Evolutionary conservation across 1,284 basidiomycete genomes (phyloP).

Genomic region (Xerocomus amazonicus): DNA sequence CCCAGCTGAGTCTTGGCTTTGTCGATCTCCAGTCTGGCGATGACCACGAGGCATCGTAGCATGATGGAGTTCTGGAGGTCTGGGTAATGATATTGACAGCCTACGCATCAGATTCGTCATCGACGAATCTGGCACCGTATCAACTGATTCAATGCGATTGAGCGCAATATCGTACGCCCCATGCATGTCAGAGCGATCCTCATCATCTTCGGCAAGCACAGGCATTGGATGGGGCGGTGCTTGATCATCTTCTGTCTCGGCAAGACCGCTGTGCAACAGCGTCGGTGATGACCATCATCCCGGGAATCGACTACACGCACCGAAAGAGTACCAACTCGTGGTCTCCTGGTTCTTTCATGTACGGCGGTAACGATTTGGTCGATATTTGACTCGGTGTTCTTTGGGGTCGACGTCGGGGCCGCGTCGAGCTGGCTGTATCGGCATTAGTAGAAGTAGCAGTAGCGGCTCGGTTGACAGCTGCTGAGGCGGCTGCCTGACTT

Average conservation of each 20-base stretch:
- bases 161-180: conserved; percentile 18
- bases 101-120: conserved; percentile 22
- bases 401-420: conserved; percentile 46
- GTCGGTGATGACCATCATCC: not conserved
- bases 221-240: conserved; percentile 30
- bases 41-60: not conserved
- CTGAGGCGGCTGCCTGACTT: not conserved
- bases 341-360: conserved; percentile 77
- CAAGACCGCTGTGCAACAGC: conserved; percentile 34
- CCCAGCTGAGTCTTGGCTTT: conserved; percentile 21
- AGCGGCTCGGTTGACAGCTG: not conserved
- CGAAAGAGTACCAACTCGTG: conserved; percentile 71
- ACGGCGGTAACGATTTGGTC: conserved; percentile 66
- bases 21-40: conserved; percentile 14
- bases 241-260: conserved; percentile 37
- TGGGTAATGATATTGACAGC: conserved; percentile 8
- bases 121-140: conserved; percentile 24
- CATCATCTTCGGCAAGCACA: conserved; percentile 32
- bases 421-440: conserved; percentile 1
- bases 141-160: conserved; percentile 22
- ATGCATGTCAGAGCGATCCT: conserved; percentile 13
- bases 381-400: conserved; percentile 63
- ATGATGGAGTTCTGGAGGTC: conserved; percentile 17
- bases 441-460: not conserved
- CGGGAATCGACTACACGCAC: conserved; percentile 34